A percentile compares a stretch with the other conserved stretches of the same genome.
Conservation (phyloP, 2,329 filamentous ascomycete genomes). For the Fusarium sp. region DNA sequence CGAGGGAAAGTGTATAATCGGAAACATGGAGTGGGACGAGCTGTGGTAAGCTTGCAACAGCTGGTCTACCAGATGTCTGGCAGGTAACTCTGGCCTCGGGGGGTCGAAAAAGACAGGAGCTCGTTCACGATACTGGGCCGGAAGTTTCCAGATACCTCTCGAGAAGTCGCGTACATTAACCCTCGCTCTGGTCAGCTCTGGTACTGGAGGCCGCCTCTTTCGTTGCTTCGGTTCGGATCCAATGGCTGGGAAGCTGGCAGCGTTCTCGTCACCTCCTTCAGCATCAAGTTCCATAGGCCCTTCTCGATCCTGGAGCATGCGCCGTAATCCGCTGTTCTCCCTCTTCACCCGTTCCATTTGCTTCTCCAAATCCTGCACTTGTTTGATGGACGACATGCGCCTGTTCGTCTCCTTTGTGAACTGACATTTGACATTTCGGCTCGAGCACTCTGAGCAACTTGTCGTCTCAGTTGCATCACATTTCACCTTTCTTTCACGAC, state of each 20-base stretch:
- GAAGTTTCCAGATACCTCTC: constrained; percentile 82
- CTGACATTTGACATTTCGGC: constrained; percentile 95
- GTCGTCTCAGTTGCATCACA: constrained; percentile 97
- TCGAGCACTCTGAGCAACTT: constrained; percentile 97
- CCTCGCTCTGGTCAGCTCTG: constrained; percentile 78
- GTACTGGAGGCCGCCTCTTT: constrained; percentile 68
- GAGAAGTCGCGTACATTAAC: constrained; percentile 78
- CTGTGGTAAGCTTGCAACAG: constrained; percentile 81
- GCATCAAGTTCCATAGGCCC: constrained; percentile 62
- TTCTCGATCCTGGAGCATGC: constrained; percentile 66
- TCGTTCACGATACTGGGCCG: constrained; percentile 71
- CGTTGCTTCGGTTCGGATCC: constrained; percentile 73
- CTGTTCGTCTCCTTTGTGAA: constrained; percentile 99
- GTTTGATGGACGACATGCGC: constrained; percentile 99
- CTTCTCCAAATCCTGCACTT: constrained; percentile 96
- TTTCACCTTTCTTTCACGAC: constrained; percentile 85
- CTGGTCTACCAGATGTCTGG: constrained; percentile 75
- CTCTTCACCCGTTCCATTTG: constrained; percentile 84
- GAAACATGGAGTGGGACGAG: constrained; percentile 82
- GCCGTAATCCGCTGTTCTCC: constrained; percentile 80
- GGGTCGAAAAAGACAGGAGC: constrained; percentile 62
- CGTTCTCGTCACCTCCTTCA: constrained; percentile 60
- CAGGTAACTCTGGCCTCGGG: constrained; percentile 73
- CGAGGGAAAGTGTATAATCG: constrained; percentile 87
- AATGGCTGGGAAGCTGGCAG: constrained; percentile 71